These are phyloP conservation scores for Cytospora piceicola DNA, from an alignment of 2,329 filamentous ascomycete genomes.

Conservation along the genomic window DNA sequence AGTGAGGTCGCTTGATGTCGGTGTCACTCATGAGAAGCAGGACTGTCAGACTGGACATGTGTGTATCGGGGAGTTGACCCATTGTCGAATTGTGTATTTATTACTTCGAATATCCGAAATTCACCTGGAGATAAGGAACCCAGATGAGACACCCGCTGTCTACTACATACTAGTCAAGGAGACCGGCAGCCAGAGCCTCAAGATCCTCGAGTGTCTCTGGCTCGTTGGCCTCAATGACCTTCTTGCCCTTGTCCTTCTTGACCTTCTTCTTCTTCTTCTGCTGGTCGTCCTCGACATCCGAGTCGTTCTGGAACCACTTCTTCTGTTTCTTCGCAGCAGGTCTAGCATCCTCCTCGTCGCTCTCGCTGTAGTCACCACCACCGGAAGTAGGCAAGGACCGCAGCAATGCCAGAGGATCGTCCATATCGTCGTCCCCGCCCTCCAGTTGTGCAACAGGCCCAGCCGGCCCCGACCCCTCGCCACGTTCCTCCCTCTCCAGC, in stretches of 20 bases:
- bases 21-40: background rate
- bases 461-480: constrained; percentile 39
- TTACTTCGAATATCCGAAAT: background rate
- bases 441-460: constrained; percentile 39
- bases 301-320: constrained; percentile 79
- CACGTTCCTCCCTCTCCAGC: constrained; percentile 60
- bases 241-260: constrained; percentile 49
- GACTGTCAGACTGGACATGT: background rate
- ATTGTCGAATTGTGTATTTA: background rate
- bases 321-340: constrained; percentile 67
- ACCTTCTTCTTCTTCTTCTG: constrained; percentile 47
- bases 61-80: background rate
- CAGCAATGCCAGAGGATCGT: constrained; percentile 62
- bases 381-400: constrained; percentile 56
- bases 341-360: constrained; percentile 46
- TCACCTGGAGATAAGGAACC: background rate
- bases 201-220: constrained; percentile 80
- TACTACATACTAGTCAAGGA: constrained; percentile 61
- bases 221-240: constrained; percentile 60
- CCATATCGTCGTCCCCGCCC: constrained; percentile 43
- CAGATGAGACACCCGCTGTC: constrained; percentile 35
- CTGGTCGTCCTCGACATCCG: constrained; percentile 53
- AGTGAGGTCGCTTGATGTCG: background rate
- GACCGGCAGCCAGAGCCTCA: constrained; percentile 73
- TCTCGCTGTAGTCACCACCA: constrained; percentile 34